Percentiles rank a stretch among this genome's conserved stretches.
Evolutionary conservation across 2,329 filamentous ascomycete genomes (phyloP).

Genomic region (Phyllosticta capitalensis): DNA sequence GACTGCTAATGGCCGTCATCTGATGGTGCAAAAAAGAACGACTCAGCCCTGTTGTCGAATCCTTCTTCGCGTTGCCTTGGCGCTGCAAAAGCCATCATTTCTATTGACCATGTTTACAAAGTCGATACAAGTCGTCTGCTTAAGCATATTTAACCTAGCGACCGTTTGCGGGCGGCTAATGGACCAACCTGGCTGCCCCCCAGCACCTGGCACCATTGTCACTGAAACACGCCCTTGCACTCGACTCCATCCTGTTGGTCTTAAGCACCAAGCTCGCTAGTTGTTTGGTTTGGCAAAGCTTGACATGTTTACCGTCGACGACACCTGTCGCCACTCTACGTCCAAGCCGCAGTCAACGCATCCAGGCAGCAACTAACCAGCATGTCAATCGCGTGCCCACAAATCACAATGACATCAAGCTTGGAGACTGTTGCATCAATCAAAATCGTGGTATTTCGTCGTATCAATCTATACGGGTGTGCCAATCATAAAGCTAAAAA

Average conservation of each 20-base stretch:
- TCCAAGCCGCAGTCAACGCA: too few relatives aligned
- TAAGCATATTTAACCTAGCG: neutral
- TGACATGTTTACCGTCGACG: neutral
- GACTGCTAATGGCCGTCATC: neutral
- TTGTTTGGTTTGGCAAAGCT: neutral
- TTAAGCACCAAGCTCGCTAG: neutral
- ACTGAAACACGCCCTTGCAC: neutral
- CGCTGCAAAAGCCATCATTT: neutral
- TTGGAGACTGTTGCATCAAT: neutral
- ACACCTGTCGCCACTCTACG: too few relatives aligned
- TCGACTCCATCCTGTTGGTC: neutral
- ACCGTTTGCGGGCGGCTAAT: neutral
- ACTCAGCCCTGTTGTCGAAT: neutral
- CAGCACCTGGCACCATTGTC: neutral
- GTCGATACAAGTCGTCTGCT: neutral
- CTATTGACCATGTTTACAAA: neutral
- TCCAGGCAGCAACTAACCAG: too few relatives aligned
- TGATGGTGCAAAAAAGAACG: neutral
- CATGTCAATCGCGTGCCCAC: too few relatives aligned
- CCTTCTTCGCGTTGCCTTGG: neutral
- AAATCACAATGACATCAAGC: neutral
- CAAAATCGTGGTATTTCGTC: neutral
- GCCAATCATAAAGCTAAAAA: neutral
- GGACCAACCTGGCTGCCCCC: neutral
- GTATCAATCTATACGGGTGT: neutral